phyloP scores from a whole-genome alignment of 352 stramenopile species.

The Phytophthora aleatoria region DNA sequence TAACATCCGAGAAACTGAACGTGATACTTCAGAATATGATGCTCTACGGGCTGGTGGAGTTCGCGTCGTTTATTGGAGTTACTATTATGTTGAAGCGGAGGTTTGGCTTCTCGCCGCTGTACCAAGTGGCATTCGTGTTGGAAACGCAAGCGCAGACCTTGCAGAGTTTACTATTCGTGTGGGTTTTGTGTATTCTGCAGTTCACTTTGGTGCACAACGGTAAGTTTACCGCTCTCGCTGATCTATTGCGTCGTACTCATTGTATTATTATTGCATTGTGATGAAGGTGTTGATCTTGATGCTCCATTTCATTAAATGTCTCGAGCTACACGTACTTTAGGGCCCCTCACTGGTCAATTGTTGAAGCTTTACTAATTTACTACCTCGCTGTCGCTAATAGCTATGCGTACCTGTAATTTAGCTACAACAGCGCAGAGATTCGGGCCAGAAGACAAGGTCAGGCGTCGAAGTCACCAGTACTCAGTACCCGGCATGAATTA shows the following conservation, averaged over 20 bases:
- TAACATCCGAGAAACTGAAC: no score
- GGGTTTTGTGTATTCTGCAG: not conserved
- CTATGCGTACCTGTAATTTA: no score
- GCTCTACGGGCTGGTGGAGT: not conserved
- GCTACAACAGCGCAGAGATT: no score
- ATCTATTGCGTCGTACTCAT: not conserved
- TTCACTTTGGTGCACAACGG: slow-evolving; percentile 2
- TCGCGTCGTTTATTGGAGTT: not conserved
- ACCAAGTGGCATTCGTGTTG: slow-evolving; percentile 7
- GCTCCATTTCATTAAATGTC: not conserved
- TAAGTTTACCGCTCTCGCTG: not conserved
- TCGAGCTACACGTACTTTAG: no score
- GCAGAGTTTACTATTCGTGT: not conserved
- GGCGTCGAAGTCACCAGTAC: no score
- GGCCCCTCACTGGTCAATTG: no score
- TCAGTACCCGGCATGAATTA: no score
- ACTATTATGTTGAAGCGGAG: not conserved
- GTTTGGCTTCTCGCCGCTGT: slow-evolving; percentile 1
- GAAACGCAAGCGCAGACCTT: not conserved
- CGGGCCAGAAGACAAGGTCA: no score
- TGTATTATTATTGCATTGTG: not conserved
- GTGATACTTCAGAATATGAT: not conserved
- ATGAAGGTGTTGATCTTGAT: slow-evolving; percentile 1
- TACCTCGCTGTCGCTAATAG: no score
- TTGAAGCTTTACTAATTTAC: no score